Evolutionary conservation across 2,329 filamentous ascomycete genomes (phyloP).

Genomic region (Trichoderma polysporum): DNA sequence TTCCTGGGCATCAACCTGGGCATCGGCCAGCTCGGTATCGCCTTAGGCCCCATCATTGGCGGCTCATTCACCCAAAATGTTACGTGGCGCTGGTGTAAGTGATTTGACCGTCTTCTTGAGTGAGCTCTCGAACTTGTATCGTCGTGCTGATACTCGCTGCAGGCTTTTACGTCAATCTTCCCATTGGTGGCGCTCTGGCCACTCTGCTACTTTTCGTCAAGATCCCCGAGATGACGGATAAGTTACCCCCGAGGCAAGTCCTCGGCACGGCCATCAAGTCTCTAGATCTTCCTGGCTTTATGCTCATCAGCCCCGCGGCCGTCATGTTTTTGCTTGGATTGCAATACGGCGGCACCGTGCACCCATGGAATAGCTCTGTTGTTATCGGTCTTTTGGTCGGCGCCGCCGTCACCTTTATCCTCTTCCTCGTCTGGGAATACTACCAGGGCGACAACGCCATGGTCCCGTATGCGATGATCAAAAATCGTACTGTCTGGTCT

Average conservation of each 20-base stretch:
- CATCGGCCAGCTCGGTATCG: neutral
- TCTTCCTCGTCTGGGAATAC: constrained; percentile 41
- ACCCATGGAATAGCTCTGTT: neutral
- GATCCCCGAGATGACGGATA: neutral
- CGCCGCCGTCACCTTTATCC: constrained; percentile 23
- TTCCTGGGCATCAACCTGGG: neutral
- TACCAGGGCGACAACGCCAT: constrained; percentile 38
- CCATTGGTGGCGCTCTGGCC: neutral
- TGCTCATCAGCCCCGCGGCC: neutral
- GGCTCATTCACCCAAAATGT: neutral
- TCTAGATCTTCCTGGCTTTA: neutral
- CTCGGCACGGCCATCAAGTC: neutral
- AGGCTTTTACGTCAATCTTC: neutral
- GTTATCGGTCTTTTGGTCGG: neutral
- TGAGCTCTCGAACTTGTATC: neutral
- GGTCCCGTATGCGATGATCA: constrained; percentile 40
- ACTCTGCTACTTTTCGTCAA: neutral
- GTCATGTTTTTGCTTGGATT: neutral
- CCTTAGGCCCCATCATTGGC: neutral
- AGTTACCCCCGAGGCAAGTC: neutral
- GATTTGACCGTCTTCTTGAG: neutral
- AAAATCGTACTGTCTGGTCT: constrained; percentile 29
- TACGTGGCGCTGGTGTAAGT: neutral
- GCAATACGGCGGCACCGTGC: neutral
- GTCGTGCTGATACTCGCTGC: neutral